These are phyloP conservation scores for Pseudogymnoascus sp. DNA, from an alignment of 2,329 filamentous ascomycete genomes.

Conservation along the genomic window DNA sequence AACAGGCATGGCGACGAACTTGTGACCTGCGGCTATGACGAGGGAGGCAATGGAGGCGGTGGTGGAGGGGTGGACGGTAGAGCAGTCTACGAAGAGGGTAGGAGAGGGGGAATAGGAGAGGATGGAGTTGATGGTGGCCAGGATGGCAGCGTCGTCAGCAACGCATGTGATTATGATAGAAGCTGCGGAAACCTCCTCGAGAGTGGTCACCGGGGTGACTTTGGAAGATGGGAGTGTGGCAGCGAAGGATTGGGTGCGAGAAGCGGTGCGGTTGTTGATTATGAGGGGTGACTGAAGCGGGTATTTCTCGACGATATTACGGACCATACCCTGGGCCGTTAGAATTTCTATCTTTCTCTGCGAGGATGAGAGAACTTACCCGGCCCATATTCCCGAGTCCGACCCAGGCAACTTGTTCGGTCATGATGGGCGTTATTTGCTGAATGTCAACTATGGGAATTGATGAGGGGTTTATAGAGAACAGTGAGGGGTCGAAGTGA, in stretches of 20 bases:
- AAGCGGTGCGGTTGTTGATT: constrained; percentile 68
- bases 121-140: constrained; percentile 49
- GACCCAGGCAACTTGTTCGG: constrained; percentile 62
- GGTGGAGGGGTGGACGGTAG: constrained; percentile 77
- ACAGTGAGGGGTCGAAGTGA: not conserved
- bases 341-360: not conserved
- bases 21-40: constrained; percentile 50
- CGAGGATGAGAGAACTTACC: constrained; percentile 38
- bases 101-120: constrained; percentile 48
- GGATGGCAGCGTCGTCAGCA: constrained; percentile 66
- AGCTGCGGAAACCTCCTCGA: constrained; percentile 58
- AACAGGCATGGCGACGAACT: constrained; percentile 68
- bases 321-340: constrained; percentile 61
- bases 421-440: constrained; percentile 33
- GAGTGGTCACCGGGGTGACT: constrained; percentile 52
- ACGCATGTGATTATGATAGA: constrained; percentile 80
- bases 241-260: constrained; percentile 56
- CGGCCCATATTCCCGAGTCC: constrained; percentile 84
- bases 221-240: constrained; percentile 51
- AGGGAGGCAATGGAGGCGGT: constrained; percentile 55
- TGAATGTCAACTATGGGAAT: not conserved
- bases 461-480: not conserved
- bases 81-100: constrained; percentile 81
- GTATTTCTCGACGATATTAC: constrained; percentile 74
- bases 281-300: constrained; percentile 62